A percentile compares a stretch with the other conserved stretches of the same genome.
Conservation (phyloP, 176 grass and related monocot genomes). For the Phoenix dactylifera region DNA sequence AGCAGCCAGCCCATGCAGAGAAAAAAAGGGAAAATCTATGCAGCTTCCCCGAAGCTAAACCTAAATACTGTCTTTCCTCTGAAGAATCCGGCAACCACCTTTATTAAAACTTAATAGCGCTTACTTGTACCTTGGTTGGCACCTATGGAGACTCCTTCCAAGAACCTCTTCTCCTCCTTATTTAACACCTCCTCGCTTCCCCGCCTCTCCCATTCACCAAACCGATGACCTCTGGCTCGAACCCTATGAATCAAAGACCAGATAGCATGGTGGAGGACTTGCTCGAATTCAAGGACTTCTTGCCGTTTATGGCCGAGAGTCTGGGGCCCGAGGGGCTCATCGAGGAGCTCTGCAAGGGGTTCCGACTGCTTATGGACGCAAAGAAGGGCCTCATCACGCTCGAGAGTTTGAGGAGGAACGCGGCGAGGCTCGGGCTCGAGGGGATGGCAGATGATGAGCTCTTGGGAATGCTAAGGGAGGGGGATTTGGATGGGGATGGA, state of each 20-base stretch:
- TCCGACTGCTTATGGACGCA: conserved; percentile 73
- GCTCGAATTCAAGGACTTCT: conserved; percentile 55
- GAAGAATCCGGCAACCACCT: conserved; percentile 26
- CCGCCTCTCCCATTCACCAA: too few species aligned
- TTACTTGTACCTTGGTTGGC: conserved; percentile 37
- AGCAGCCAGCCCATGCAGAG: too few species aligned
- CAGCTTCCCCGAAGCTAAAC: conserved; percentile 56
- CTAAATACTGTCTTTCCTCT: background rate
- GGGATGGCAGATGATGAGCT: conserved; percentile 44
- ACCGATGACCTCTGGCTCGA: too few species aligned
- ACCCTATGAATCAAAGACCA: too few species aligned
- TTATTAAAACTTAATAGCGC: conserved; percentile 15
- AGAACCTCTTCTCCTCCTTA: conserved; percentile 22
- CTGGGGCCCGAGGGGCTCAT: conserved; percentile 68
- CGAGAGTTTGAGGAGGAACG: conserved; percentile 66
- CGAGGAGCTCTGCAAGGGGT: conserved; percentile 89
- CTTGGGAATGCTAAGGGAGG: conserved; percentile 58
- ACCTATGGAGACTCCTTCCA: conserved; percentile 30
- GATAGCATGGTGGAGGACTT: background rate
- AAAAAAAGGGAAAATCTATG: conserved; percentile 5
- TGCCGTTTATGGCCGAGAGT: conserved; percentile 65
- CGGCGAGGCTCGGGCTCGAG: conserved; percentile 37
- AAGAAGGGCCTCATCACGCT: conserved; percentile 53
- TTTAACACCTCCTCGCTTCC: too few species aligned
- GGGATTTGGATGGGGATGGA: conserved; percentile 57